These are phyloP conservation scores for Rhodamnia rubescens DNA, from an alignment of 345 rosid species.

Conservation along the genomic window DNA sequence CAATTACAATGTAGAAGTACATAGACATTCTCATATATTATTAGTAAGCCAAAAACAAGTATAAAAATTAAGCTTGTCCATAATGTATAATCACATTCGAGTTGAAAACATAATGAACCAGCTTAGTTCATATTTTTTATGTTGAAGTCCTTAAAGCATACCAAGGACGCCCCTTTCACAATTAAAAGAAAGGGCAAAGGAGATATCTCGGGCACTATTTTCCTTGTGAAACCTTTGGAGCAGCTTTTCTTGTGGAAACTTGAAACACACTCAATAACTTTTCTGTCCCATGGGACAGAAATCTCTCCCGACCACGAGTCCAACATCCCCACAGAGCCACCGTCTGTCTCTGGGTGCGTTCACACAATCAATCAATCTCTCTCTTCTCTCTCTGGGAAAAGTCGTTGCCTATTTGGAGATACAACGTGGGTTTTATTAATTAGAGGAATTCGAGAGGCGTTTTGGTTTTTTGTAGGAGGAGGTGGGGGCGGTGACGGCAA, in stretches of 20 bases:
- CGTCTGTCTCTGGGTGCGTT: background rate
- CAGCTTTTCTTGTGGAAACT: background rate
- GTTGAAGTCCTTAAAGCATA: background rate
- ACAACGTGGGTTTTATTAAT: background rate
- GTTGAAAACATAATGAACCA: no score
- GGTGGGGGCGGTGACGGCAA: background rate
- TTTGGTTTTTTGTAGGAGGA: background rate
- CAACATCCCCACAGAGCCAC: background rate
- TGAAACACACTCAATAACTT: background rate
- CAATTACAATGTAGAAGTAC: no score
- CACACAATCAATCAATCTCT: background rate
- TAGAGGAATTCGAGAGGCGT: background rate
- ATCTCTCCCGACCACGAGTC: background rate
- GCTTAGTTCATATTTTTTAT: background rate
- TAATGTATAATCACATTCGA: background rate
- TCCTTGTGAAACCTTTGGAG: background rate
- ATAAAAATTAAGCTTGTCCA: background rate
- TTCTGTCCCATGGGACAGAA: background rate
- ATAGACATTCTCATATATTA: background rate
- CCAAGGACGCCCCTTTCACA: background rate
- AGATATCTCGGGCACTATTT: background rate
- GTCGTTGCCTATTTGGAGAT: background rate
- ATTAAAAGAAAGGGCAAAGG: background rate
- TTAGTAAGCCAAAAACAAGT: background rate
- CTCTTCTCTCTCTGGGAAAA: background rate